Evolutionary conservation across 441 rosid genomes (phyloP).

Genomic region (Adansonia gregorii): DNA sequence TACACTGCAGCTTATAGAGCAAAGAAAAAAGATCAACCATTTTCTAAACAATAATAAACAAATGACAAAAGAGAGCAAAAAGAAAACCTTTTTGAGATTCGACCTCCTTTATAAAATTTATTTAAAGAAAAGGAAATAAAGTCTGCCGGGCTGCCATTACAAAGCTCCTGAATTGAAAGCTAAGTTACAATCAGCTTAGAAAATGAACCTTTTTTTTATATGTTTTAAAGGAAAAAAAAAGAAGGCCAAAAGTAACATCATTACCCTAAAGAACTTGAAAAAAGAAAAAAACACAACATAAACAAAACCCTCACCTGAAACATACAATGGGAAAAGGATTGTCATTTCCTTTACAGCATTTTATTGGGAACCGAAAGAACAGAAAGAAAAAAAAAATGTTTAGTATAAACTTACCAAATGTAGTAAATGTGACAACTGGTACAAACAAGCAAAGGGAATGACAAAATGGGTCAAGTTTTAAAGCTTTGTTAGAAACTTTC

Average conservation of each 20-base stretch:
- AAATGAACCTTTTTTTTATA: constrained; percentile 15
- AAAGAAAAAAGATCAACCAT: neutral
- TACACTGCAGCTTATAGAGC: constrained; percentile 25
- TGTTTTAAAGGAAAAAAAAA: constrained; percentile 26
- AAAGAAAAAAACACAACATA: constrained; percentile 7
- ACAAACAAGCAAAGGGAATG: neutral
- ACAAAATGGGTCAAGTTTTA: neutral
- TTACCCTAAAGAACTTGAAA: constrained; percentile 22
- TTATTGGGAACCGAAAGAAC: constrained; percentile 19
- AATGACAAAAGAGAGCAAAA: constrained; percentile 3
- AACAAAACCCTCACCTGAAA: neutral
- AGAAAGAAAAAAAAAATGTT: neutral
- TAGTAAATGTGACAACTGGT: neutral
- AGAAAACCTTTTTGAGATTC: constrained; percentile 40
- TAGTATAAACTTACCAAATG: constrained; percentile 4
- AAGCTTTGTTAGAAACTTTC: neutral
- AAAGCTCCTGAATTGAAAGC: constrained; percentile 36
- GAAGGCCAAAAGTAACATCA: constrained; percentile 43
- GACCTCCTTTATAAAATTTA: constrained; percentile 14
- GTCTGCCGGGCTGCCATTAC: constrained; percentile 32
- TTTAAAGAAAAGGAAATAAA: constrained; percentile 11
- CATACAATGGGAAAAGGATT: neutral
- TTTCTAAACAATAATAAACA: neutral
- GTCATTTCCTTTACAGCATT: neutral
- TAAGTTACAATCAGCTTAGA: constrained; percentile 10